phyloP scores from a whole-genome alignment of 2,329 filamentous ascomycete genomes.

The Neodidymelliopsis sp. region DNA sequence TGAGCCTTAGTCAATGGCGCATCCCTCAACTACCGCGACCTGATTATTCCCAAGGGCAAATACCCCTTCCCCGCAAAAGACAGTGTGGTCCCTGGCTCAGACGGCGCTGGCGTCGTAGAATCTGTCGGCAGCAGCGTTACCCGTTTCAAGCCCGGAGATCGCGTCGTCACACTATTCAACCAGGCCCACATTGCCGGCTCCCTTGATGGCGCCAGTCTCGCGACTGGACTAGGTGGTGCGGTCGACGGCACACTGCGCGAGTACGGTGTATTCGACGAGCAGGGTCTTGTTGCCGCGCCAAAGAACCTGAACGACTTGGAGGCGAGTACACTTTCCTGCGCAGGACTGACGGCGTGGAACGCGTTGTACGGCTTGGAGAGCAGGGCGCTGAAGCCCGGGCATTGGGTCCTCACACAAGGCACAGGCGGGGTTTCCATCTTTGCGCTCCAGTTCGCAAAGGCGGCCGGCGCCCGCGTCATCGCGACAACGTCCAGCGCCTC shows the following conservation, averaged over 20 bases:
- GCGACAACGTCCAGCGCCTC: constrained; percentile 62
- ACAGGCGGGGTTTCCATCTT: constrained; percentile 74
- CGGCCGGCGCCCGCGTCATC: constrained; percentile 64
- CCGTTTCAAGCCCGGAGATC: constrained; percentile 65
- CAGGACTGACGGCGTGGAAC: constrained; percentile 59
- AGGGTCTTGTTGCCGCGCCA: constrained; percentile 71
- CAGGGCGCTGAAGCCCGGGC: constrained; percentile 46
- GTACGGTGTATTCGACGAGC: constrained; percentile 71
- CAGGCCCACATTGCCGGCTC: constrained; percentile 62
- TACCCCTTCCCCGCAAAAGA: constrained; percentile 55
- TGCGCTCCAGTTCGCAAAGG: constrained; percentile 64
- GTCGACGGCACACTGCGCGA: constrained; percentile 73
- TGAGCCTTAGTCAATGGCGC: constrained; percentile 57
- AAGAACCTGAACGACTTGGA: constrained; percentile 59
- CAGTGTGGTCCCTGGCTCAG: constrained; percentile 56
- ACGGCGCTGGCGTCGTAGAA: constrained; percentile 61
- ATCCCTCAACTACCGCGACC: constrained; percentile 60
- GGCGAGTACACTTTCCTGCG: constrained; percentile 57
- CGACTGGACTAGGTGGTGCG: constrained; percentile 71
- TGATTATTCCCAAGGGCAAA: constrained; percentile 56
- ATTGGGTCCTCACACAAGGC: constrained; percentile 70
- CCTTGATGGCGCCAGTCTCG: constrained; percentile 48
- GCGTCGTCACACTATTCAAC: constrained; percentile 70
- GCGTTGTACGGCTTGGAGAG: constrained; percentile 59
- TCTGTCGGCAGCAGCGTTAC: constrained; percentile 63